These are phyloP conservation scores for Aspergillus versicolor DNA, from an alignment of 2,329 filamentous ascomycete species.

Conservation along the genomic window DNA sequence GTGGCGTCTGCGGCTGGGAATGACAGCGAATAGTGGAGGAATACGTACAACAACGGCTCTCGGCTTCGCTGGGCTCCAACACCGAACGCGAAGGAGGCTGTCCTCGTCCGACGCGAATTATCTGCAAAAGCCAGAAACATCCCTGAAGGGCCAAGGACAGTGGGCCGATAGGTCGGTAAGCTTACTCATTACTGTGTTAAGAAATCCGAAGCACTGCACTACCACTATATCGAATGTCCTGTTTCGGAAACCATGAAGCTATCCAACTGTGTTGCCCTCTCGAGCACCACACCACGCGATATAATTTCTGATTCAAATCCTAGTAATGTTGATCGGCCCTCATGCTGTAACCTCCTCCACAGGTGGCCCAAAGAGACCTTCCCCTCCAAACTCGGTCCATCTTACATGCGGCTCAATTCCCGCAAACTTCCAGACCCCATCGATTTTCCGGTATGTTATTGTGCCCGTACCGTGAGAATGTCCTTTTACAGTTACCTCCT, in stretches of 20 bases:
- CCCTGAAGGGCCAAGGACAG: too few relatives aligned
- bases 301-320: too few relatives aligned
- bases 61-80: background rate
- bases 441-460: constrained; percentile 55
- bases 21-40: background rate
- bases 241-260: too few relatives aligned
- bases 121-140: too few relatives aligned
- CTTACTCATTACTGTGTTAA: too few relatives aligned
- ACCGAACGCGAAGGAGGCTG: background rate
- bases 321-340: too few relatives aligned
- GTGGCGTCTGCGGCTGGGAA: background rate
- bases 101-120: too few relatives aligned
- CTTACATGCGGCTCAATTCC: constrained; percentile 45
- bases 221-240: too few relatives aligned
- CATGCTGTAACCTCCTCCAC: background rate
- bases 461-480: constrained; percentile 56
- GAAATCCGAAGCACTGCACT: too few relatives aligned
- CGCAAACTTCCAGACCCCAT: constrained; percentile 59
- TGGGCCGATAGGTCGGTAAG: too few relatives aligned
- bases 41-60: background rate
- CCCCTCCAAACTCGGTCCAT: constrained; percentile 14
- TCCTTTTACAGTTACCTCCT: constrained; percentile 52
- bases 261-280: too few relatives aligned
- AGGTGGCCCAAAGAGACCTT: constrained; percentile 2
- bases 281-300: too few relatives aligned